phyloP scores from a whole-genome alignment of 2,329 filamentous ascomycete species.

The Elsinoe necatrix region DNA sequence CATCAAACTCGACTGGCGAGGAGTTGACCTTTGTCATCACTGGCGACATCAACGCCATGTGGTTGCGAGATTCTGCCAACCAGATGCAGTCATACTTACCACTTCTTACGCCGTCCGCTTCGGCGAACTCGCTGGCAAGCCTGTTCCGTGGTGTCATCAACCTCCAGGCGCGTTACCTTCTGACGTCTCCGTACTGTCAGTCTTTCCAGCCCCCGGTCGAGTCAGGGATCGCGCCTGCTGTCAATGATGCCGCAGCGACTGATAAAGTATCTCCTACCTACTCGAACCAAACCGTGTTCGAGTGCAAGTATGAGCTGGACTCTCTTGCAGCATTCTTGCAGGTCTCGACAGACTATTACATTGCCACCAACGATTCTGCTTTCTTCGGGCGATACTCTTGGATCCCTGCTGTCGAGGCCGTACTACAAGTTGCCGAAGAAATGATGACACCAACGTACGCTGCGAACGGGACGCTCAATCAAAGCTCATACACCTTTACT shows the following conservation, averaged over 20 bases:
- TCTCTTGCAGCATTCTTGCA: conserved; percentile 45
- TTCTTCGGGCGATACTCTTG: conserved; percentile 44
- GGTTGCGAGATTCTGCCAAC: conserved; percentile 51
- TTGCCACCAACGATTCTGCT: conserved; percentile 37
- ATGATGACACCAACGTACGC: conserved; percentile 43
- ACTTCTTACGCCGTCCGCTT: conserved; percentile 47
- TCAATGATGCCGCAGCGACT: conserved; percentile 32
- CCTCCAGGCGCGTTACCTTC: conserved; percentile 59
- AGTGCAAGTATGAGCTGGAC: conserved; percentile 49
- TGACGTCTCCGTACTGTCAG: conserved; percentile 49
- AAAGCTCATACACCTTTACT: conserved; percentile 40
- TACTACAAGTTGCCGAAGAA: conserved; percentile 38
- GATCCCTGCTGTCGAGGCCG: conserved; percentile 37
- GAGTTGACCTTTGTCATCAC: conserved; percentile 56
- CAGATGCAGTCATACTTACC: conserved; percentile 63
- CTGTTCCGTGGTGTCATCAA: conserved; percentile 65
- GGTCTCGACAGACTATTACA: conserved; percentile 43
- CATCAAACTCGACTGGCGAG: conserved; percentile 50
- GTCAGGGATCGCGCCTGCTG: conserved; percentile 34
- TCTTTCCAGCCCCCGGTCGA: conserved; percentile 45
- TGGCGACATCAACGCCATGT: conserved; percentile 47
- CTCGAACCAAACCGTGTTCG: conserved; percentile 39
- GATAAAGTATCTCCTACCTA: conserved; percentile 39
- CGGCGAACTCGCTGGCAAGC: conserved; percentile 53
- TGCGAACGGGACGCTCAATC: conserved; percentile 36